Percentiles rank a stretch among this genome's conserved stretches.
phyloP scores from a whole-genome alignment of 371 early-diverging fungal genomes.

The Apophysomyces variabilis region DNA sequence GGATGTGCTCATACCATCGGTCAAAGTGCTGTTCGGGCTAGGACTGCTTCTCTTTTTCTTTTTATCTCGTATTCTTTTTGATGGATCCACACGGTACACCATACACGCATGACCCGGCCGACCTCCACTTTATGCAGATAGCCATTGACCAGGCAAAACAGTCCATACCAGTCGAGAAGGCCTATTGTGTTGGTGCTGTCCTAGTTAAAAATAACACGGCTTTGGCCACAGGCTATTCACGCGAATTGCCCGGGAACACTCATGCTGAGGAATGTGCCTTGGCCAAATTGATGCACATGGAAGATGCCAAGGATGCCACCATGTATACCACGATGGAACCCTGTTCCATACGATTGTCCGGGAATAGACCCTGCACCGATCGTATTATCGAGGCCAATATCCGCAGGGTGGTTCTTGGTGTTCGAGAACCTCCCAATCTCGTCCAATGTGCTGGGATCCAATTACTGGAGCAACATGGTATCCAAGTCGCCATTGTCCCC shows the following conservation, averaged over 20 bases:
- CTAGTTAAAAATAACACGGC: constrained; percentile 60
- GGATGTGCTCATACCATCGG: too few relatives aligned
- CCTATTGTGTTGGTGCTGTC: constrained; percentile 94
- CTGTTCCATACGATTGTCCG: constrained; percentile 78
- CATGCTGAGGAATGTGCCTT: constrained; percentile 91
- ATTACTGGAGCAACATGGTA: constrained; percentile 60
- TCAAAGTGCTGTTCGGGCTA: too few relatives aligned
- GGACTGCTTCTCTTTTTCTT: too few relatives aligned
- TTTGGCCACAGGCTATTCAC: constrained; percentile 78
- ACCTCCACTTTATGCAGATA: constrained; percentile 38
- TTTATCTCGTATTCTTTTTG: background rate
- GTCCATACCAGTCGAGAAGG: constrained; percentile 77
- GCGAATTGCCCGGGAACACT: constrained; percentile 90
- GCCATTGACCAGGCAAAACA: constrained; percentile 81
- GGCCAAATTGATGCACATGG: constrained; percentile 55
- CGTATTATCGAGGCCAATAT: constrained; percentile 74
- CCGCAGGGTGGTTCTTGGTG: constrained; percentile 82
- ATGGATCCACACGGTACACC: constrained; percentile 34
- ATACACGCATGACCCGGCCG: constrained; percentile 35
- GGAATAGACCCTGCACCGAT: constrained; percentile 73
- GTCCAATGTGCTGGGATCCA: constrained; percentile 74
- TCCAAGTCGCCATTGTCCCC: constrained; percentile 68
- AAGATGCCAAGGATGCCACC: constrained; percentile 39
- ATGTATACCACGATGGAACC: constrained; percentile 96
- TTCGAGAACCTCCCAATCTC: constrained; percentile 86